Percentiles rank a stretch among this genome's conserved stretches.
These are phyloP conservation scores for Saccharomycopsis sp. DNA, from an alignment of 805 yeast species.

Conservation along the genomic window DNA sequence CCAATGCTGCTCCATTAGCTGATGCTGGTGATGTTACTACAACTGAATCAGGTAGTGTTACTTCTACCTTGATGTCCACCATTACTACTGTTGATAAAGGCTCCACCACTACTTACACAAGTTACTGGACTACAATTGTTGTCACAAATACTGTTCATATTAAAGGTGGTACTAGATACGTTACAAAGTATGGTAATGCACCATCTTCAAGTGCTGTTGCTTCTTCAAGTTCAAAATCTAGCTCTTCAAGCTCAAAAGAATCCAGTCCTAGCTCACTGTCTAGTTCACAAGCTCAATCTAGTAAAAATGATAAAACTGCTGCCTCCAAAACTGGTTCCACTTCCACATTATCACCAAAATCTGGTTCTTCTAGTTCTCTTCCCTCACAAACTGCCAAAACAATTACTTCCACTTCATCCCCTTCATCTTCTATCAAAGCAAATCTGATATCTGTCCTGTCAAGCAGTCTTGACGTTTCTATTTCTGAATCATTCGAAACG, in stretches of 20 bases:
- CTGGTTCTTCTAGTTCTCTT: not conserved
- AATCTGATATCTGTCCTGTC: not conserved
- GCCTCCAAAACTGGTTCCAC: no score
- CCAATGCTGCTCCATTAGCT: slow-evolving; percentile 16
- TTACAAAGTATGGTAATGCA: slow-evolving; percentile 13
- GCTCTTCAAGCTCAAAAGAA: not conserved
- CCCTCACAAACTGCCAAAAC: slow-evolving; percentile 1
- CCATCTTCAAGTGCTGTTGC: slow-evolving; percentile 3
- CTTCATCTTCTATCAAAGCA: not conserved
- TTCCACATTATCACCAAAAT: not conserved
- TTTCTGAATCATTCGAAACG: slow-evolving; percentile 3
- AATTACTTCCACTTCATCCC: not conserved
- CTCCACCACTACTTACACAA: slow-evolving; percentile 17
- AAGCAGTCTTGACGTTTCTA: not conserved
- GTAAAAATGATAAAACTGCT: slow-evolving; percentile 1
- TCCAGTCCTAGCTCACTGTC: not conserved
- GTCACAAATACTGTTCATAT: slow-evolving; percentile 16
- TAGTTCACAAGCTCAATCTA: not conserved
- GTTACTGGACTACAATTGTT: slow-evolving; percentile 17
- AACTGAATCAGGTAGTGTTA: slow-evolving; percentile 8
- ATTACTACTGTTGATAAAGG: slow-evolving; percentile 16
- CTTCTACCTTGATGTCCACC: slow-evolving; percentile 14
- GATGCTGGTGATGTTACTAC: slow-evolving; percentile 7
- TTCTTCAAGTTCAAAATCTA: not conserved
- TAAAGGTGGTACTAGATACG: slow-evolving; percentile 12